Conservation (phyloP, 148 eudicot genomes). For the Diospyros kaki region DNA sequence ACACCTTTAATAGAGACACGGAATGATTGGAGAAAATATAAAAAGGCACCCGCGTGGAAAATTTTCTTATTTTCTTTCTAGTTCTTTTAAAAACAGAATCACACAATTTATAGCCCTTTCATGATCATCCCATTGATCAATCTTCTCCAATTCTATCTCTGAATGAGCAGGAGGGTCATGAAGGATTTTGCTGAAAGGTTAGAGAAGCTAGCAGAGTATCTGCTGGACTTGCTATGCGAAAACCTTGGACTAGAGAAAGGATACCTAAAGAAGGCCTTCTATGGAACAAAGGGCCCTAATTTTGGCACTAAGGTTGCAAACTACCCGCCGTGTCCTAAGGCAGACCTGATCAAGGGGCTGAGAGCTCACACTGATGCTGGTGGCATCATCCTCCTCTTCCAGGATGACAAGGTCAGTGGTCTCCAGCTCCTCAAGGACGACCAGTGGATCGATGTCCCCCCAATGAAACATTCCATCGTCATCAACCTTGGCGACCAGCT, state of each 20-base stretch:
- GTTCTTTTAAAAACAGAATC: too few relatives aligned
- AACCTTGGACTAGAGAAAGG: conserved; percentile 58
- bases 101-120: background rate
- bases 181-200: conserved; percentile 40
- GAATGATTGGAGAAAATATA: background rate
- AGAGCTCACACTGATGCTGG: conserved; percentile 73
- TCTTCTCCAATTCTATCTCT: background rate
- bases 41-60: background rate
- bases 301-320: conserved; percentile 62
- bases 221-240: conserved; percentile 52
- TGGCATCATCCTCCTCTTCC: conserved; percentile 60
- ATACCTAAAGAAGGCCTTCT: conserved; percentile 52
- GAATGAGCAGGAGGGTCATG: conserved; percentile 37
- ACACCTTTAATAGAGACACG: too few relatives aligned
- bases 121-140: background rate
- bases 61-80: too few relatives aligned
- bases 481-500: conserved; percentile 62
- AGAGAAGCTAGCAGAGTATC: conserved; percentile 47
- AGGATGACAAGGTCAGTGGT: conserved; percentile 54
- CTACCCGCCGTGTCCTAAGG: conserved; percentile 65
- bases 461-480: conserved; percentile 60
- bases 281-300: conserved; percentile 43
- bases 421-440: conserved; percentile 57
- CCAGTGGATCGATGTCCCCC: conserved; percentile 58
- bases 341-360: conserved; percentile 55